These are phyloP conservation scores for Boletellus sp. DNA, from an alignment of 1,284 basidiomycete species.

Conservation along the genomic window DNA sequence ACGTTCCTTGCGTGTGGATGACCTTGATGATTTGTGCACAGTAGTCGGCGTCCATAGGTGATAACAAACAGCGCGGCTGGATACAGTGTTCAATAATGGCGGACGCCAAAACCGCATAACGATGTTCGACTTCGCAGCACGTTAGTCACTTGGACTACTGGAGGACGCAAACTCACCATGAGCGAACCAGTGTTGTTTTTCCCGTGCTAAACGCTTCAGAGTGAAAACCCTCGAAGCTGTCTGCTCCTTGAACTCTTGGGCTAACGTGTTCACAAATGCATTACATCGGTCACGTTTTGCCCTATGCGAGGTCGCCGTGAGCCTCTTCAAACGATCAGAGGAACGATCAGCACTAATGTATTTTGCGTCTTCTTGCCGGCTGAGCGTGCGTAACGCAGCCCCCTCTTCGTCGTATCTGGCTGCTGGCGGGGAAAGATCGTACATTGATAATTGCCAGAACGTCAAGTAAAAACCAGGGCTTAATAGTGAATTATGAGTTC, in stretches of 20 bases:
- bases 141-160: conserved; percentile 10
- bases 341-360: conserved; percentile 62
- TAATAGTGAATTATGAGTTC: conserved; percentile 7
- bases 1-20: conserved; percentile 82
- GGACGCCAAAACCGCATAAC: conserved; percentile 50
- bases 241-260: conserved; percentile 75
- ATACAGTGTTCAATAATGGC: conserved; percentile 88
- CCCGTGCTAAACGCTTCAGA: conserved; percentile 70
- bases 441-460: conserved; percentile 92
- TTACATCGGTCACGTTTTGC: conserved; percentile 61
- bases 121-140: conserved; percentile 39
- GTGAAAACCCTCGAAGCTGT: conserved; percentile 68
- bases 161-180: conserved; percentile 47
- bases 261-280: conserved; percentile 49
- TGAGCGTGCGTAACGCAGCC: conserved; percentile 52
- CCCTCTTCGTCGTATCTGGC: conserved; percentile 69
- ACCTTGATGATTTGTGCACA: conserved; percentile 89
- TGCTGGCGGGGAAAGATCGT: conserved; percentile 77
- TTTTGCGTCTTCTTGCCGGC: conserved; percentile 58
- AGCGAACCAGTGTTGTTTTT: conserved; percentile 89
- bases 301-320: conserved; percentile 53
- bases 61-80: conserved; percentile 86
- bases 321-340: conserved; percentile 53
- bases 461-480: conserved; percentile 89
- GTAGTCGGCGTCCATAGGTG: conserved; percentile 94